Conservation (phyloP, 1,284 basidiomycete genomes). For the Volvariella surrecta region DNA sequence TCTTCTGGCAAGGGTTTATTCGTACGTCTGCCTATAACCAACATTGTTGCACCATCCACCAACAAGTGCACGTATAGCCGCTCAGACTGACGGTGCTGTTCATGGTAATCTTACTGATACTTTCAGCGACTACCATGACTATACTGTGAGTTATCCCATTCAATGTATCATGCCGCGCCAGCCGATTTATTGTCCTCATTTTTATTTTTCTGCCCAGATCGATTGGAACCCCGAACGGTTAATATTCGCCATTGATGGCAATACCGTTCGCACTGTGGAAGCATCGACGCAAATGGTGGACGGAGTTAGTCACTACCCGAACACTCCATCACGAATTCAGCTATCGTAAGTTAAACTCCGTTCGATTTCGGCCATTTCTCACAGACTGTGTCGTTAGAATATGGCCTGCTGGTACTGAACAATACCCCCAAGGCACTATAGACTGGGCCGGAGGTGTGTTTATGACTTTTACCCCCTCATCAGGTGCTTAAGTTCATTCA, state of each 20-base stretch:
- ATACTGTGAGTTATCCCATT: conserved; percentile 57
- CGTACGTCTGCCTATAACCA: conserved; percentile 36
- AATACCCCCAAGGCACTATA: conserved; percentile 56
- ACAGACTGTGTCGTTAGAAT: conserved; percentile 33
- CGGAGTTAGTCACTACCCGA: conserved; percentile 56
- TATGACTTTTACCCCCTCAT: background rate
- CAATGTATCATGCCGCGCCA: too few relatives aligned
- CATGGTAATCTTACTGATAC: conserved; percentile 49
- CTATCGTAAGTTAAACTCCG: conserved; percentile 40
- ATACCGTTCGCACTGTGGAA: conserved; percentile 58
- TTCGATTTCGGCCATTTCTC: background rate
- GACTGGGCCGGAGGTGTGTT: conserved; percentile 58
- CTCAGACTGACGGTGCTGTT: conserved; percentile 35
- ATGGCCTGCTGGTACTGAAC: conserved; percentile 70
- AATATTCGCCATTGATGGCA: conserved; percentile 63
- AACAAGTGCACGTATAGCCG: conserved; percentile 20
- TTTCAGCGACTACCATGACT: conserved; percentile 66
- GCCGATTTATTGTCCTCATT: background rate
- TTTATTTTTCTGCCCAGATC: too few relatives aligned
- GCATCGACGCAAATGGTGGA: conserved; percentile 47
- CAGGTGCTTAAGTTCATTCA: background rate
- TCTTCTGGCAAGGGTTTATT: conserved; percentile 69
- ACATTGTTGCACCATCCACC: conserved; percentile 1
- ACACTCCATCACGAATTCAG: conserved; percentile 71
- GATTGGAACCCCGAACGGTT: conserved; percentile 70